Percentiles rank a stretch among this genome's conserved stretches.
Evolutionary conservation across 1,284 basidiomycete genomes (phyloP).

Genomic region (Polyporus tsugae): DNA sequence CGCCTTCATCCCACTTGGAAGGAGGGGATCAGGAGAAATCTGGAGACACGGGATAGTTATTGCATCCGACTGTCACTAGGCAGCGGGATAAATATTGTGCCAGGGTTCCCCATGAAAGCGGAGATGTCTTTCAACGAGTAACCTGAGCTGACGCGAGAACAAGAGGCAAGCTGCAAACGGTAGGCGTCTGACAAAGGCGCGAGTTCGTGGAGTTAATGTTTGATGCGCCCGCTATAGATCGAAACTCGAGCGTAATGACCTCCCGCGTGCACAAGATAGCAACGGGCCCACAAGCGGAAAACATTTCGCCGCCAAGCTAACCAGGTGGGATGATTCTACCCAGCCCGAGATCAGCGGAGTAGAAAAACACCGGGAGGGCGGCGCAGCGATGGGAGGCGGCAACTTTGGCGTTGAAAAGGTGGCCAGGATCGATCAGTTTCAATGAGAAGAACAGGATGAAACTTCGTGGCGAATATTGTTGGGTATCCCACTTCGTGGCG

Average conservation of each 20-base stretch:
- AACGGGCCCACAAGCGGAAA: background rate
- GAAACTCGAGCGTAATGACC: background rate
- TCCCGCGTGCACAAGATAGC: background rate
- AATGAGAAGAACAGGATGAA: background rate
- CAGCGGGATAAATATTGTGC: background rate
- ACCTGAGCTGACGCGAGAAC: background rate
- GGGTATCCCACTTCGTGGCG: background rate
- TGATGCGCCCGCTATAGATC: background rate
- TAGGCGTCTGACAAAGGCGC: background rate
- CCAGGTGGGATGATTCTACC: background rate
- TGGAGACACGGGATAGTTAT: background rate
- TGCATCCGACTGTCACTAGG: background rate
- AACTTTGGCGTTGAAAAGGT: too few species aligned
- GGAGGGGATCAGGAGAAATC: background rate
- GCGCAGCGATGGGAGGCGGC: background rate
- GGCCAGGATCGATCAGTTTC: background rate
- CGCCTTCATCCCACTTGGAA: background rate
- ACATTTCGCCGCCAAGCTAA: background rate
- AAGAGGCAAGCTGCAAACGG: background rate
- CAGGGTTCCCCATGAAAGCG: background rate
- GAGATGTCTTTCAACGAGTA: too few species aligned
- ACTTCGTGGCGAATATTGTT: too few species aligned
- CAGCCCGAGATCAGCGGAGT: slow-evolving; percentile 1
- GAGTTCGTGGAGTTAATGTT: background rate
- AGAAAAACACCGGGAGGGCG: slow-evolving; percentile 3